These are phyloP conservation scores for Chenopodium berlandieri DNA, from an alignment of 148 eudicot genomes.

Conservation along the genomic window DNA sequence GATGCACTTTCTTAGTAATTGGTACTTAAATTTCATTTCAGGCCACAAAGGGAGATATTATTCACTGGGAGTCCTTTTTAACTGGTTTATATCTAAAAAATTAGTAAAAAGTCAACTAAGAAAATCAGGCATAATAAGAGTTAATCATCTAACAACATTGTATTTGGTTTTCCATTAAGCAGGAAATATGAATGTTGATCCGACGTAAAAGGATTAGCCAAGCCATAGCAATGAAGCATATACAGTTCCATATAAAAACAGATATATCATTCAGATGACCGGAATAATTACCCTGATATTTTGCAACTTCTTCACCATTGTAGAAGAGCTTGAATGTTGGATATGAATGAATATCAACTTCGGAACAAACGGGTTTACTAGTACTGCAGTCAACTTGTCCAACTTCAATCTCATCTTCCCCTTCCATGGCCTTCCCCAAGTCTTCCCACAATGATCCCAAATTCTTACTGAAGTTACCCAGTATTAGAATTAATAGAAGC, in stretches of 20 bases:
- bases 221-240: not conserved
- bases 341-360: conserved; percentile 92
- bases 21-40: too few relatives aligned
- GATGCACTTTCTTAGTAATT: not conserved
- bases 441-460: conserved; percentile 95
- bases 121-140: not conserved
- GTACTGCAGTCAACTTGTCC: conserved; percentile 88
- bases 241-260: not conserved
- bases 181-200: not conserved
- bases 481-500: conserved; percentile 7
- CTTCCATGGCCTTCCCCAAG: conserved; percentile 84
- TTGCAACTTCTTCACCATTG: conserved; percentile 88
- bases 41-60: not conserved
- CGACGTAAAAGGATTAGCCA: not conserved
- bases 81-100: too few relatives aligned
- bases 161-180: not conserved
- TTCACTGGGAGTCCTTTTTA: not conserved
- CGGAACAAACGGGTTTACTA: conserved; percentile 67
- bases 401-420: conserved; percentile 92
- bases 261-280: not conserved
- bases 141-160: not conserved
- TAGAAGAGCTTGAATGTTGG: conserved; percentile 97
- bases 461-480: conserved; percentile 56
- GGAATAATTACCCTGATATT: conserved; percentile 60
- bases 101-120: too few relatives aligned